Evolutionary conservation across 2,329 filamentous ascomycete species (phyloP), one percentile per base, ranked within the genome.

Genomic region (Botryotinia convoluta): DNA sequence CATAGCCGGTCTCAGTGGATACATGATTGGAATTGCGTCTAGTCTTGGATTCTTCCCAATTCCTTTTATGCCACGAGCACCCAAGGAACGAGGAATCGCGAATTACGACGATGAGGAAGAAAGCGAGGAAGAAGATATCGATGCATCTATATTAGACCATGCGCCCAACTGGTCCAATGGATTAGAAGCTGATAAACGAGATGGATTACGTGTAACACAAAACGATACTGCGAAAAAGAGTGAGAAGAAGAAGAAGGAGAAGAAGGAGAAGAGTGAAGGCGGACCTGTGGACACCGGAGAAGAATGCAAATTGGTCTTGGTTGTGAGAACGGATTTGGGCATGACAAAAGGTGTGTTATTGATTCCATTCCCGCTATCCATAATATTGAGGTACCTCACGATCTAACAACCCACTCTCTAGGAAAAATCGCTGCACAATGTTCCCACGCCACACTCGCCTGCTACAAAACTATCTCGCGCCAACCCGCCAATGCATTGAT

Each of bases 401-500:
- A 42, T 42, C 20, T 48, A 57, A 69, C 72, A n/a, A 54, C 67
- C n/a, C 35, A 22, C 22, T 39, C 37, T 63, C 8, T 76, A 97
- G 95, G 95, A 79, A 99, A 99, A 87, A 98, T 98, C 79, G 96
- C 94, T 73, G 96, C 96, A 12, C 96, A 98, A 84, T 95, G 93
- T 84, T 93, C 92, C 68, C 96, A 98, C 83, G 96, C 96, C n/a
- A 97, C 95, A 4, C 90, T 99, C 73, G 95, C 95, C 72, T 98
- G 95, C 88, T 99, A 97, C 90, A 98, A 98, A 85, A 85, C 90
- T 74, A 90, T 97, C 76, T 84, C 89, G 73, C 83, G 85, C 62
- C 86, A 86, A 37, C 79, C 84, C 62, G 82, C 88, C 22, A 85
- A 87, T 64, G 88, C 90, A 72, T 85, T 85, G 61, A 85, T 97